Evolutionary conservation across 495 filamentous ascomycete species (phyloP), one percentile per base, ranked within the genome.

Genomic region (Hypoxylon fragiforme): DNA sequence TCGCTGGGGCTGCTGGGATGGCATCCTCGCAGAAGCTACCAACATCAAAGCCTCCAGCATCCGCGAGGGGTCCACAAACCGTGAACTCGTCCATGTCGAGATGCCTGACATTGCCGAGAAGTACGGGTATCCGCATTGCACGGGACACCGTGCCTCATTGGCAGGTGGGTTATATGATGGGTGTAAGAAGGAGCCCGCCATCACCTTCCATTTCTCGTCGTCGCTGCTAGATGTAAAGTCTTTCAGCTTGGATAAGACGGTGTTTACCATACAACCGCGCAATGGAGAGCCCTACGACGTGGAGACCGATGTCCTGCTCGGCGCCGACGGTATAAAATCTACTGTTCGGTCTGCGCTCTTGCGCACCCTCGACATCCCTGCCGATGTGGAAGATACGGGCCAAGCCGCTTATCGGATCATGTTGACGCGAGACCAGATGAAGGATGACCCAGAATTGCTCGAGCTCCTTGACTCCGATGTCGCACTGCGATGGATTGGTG

Each of bases 401-500:
- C 85, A 92, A 64, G 88, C 88, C 12, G 89, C 87, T n/a, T 92
- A 91, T 77, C 81, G 88, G 11, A 91, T 94, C 73, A 87, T 92
- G 84, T 81, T 92, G 50, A 78, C 76, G 44, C 81, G 85, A 12
- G 75, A 80, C 35, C 78, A 89, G 56, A 83, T 90, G 80, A 71
- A 76, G 49, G 63, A 77, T 41, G 85, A 91, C 67, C 78, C 83
- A 0, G 85, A 88, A 57, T 80, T 91, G 12, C 71, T 87, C 18
- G 81, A 73, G 20, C 78, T 92, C 4, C 71, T 92, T 9, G 80
- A 87, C 50, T 72, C 75, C 54, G 83, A 86, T 54, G 74, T 70
- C n/a, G 87, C 88, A 8, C 85, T 84, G 6, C 81, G 88, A 26
- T 92, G 87, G 88, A 88, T 92, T 49, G 88, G 89, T 36, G 81